Evolutionary conservation across 805 yeast species (phyloP), one percentile per base, ranked within the genome.

Genomic region (Blastobotrys muscicola): DNA sequence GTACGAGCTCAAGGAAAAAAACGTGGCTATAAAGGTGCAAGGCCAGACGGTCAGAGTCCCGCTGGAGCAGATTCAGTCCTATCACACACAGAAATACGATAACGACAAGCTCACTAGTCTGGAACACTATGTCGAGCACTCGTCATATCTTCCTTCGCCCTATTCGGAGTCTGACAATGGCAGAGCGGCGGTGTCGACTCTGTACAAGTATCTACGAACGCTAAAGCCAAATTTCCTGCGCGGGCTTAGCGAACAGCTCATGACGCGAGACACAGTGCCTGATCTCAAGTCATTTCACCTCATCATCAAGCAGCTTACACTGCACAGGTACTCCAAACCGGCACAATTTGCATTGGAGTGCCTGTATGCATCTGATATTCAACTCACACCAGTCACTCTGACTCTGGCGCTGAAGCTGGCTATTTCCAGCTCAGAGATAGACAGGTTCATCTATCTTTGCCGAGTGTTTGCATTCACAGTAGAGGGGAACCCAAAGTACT

Each of bases 331-430:
- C 37, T 33, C 41, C 2, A 39, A 44, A 35, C 57, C 59, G 2
- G 63, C 64, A 2, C 51, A 48, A 36, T 38, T 47, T 12, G 48
- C 55, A 8, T 40, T 60, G 41, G 57, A 60, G 41, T 52, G 58
- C 14, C 45, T 60, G 35, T 31, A 55, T 15, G 39, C 50, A 46
- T 35, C 53, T n/a, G 50, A 47, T 13, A 43, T 47, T 11, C 45
- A 49, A 1, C 43, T 54, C 15, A 45, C 37, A 15, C 29, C 39
- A 6, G 45, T 45, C 13, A 50, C 54, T 1, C 40, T 45, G 41
- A 34, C 48, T 4, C 5, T 44, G 11, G 53, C 48, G 4, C 23
- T 51, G 37, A 41, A 43, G 12, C 37, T 51, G 37, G 45, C 53
- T 1, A 42, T 38, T 8, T 15, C 39, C 8, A 43, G 44, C 16